These are phyloP conservation scores for Phytophthora pistaciae DNA, from an alignment of 352 stramenopile species.

Conservation along the genomic window DNA sequence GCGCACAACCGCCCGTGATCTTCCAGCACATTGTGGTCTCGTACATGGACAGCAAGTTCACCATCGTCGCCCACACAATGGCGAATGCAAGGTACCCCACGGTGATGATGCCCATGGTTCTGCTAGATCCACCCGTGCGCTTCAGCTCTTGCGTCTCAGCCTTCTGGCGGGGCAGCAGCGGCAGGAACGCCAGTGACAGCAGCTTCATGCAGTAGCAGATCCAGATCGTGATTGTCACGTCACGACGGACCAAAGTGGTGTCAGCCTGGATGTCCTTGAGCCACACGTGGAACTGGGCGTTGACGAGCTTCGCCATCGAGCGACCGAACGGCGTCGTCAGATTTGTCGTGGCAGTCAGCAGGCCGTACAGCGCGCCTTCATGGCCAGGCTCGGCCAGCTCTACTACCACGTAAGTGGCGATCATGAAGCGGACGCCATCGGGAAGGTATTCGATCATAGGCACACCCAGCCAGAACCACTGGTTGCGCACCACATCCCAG, in stretches of 20 bases:
- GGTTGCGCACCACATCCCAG: slow-evolving; percentile 66
- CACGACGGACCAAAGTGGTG: slow-evolving; percentile 38
- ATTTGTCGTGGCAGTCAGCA: slow-evolving; percentile 66
- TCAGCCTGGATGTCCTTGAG: slow-evolving; percentile 56
- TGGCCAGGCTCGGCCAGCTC: slow-evolving; percentile 59
- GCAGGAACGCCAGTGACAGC: slow-evolving; percentile 52
- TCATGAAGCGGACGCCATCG: slow-evolving; percentile 65
- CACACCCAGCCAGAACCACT: slow-evolving; percentile 74
- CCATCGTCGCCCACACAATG: slow-evolving; percentile 39
- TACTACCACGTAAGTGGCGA: slow-evolving; percentile 69
- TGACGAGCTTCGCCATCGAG: slow-evolving; percentile 60
- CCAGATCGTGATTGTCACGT: slow-evolving; percentile 64
- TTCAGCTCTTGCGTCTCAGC: slow-evolving; percentile 36
- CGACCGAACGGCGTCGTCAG: slow-evolving; percentile 54
- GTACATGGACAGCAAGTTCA: slow-evolving; percentile 56
- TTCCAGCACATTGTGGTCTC: slow-evolving; percentile 49
- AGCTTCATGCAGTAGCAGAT: slow-evolving; percentile 64
- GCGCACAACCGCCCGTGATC: slow-evolving; percentile 52
- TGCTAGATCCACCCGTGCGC: slow-evolving; percentile 49
- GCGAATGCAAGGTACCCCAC: slow-evolving; percentile 44
- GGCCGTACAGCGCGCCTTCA: slow-evolving; percentile 64
- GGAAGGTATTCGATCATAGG: slow-evolving; percentile 61
- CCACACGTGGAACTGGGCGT: slow-evolving; percentile 63
- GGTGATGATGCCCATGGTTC: slow-evolving; percentile 41
- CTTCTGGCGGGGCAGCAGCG: slow-evolving; percentile 54